These are phyloP conservation scores for Strobilomyces echinocephalus DNA, from an alignment of 768 basidiomycete genomes.

Conservation along the genomic window DNA sequence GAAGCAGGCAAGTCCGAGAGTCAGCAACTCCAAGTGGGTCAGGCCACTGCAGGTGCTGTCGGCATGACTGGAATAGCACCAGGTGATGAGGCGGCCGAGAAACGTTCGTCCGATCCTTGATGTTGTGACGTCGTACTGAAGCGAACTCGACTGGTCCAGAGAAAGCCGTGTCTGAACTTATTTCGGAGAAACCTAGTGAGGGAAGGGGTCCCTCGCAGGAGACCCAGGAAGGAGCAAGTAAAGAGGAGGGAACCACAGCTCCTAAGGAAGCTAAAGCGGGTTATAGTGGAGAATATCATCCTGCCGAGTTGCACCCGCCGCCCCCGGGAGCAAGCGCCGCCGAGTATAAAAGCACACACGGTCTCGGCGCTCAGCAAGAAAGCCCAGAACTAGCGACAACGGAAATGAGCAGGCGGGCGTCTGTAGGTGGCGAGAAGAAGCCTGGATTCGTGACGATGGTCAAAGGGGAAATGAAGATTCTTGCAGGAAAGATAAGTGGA, in stretches of 20 bases:
- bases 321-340: constrained; percentile 16
- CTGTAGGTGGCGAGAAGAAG: constrained; percentile 16
- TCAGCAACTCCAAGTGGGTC: background rate
- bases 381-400: background rate
- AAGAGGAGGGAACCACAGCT: background rate
- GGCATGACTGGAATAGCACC: background rate
- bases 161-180: background rate
- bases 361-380: background rate
- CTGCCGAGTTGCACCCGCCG: constrained; percentile 27
- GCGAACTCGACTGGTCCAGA: background rate
- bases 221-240: background rate
- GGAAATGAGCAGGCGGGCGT: background rate
- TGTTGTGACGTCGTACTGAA: background rate
- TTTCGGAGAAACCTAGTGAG: background rate
- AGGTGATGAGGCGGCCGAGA: background rate
- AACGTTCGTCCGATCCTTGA: constrained; percentile 8
- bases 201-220: background rate
- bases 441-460: constrained; percentile 27
- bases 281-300: constrained; percentile 24
- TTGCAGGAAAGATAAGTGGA: constrained; percentile 28
- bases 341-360: constrained; percentile 5
- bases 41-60: background rate
- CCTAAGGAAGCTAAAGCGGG: background rate
- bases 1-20: background rate
- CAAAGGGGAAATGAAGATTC: constrained; percentile 32